Percentiles rank a stretch among this genome's conserved stretches.
Evolutionary conservation across 805 yeast genomes (phyloP).

Genomic region (Crinitomyces ghanaensis): DNA sequence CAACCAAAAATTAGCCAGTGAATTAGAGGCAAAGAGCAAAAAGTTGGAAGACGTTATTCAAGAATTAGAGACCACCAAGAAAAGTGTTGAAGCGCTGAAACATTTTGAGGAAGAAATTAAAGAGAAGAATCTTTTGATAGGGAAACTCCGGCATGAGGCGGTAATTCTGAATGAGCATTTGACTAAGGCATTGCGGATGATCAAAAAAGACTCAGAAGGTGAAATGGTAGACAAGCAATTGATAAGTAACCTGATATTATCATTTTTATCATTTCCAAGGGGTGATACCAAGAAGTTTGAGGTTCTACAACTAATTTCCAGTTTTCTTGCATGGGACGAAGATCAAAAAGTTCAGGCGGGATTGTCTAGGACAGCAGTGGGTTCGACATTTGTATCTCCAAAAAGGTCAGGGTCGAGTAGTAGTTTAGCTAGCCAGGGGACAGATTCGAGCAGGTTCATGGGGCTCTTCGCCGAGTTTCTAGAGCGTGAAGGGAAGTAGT

Average conservation of each 20-base stretch:
- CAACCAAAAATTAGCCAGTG: conserved; percentile 7
- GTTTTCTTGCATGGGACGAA: conserved; percentile 82
- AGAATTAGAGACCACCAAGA: conserved; percentile 13
- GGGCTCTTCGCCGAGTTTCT: conserved; percentile 29
- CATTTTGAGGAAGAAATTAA: conserved; percentile 39
- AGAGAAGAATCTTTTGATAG: conserved; percentile 69
- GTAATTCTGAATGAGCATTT: conserved; percentile 88
- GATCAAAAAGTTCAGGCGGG: conserved; percentile 28
- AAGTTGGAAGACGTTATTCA: conserved; percentile 14
- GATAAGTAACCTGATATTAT: conserved; percentile 72
- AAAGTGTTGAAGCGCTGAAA: conserved; percentile 26
- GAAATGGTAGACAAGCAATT: conserved; percentile 80
- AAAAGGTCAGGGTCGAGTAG: conserved; percentile 9
- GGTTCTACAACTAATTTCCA: conserved; percentile 73
- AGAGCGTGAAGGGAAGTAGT: conserved; percentile 24
- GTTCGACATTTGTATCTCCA: conserved; percentile 9
- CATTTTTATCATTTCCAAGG: conserved; percentile 77
- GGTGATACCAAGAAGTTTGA: conserved; percentile 94
- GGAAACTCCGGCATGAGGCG: conserved; percentile 89
- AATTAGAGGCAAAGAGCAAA: no score
- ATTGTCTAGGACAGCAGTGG: conserved; percentile 13
- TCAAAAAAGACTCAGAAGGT: conserved; percentile 65
- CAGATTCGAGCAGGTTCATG: conserved; percentile 24
- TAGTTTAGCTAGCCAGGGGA: conserved; percentile 7
- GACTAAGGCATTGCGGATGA: conserved; percentile 80